Conservation (phyloP, 2,329 filamentous ascomycete species). For the Chaetomium globosum region DNA sequence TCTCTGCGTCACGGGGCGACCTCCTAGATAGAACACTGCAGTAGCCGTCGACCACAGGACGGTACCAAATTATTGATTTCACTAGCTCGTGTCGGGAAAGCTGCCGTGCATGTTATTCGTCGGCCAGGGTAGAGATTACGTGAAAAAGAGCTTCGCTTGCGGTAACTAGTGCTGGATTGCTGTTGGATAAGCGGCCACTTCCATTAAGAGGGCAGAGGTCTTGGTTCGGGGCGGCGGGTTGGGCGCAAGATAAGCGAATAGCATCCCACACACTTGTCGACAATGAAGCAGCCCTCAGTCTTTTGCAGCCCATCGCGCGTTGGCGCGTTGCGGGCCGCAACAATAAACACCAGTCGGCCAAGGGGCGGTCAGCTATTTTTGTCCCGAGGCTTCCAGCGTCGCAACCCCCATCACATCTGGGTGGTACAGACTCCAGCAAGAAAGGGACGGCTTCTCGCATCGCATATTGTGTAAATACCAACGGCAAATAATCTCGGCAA, state of each 20-base stretch:
- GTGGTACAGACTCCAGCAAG: neutral
- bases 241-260: conserved; percentile 1
- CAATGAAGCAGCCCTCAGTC: neutral
- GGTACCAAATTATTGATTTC: neutral
- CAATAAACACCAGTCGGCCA: neutral
- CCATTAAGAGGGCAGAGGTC: neutral
- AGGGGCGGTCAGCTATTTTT: conserved; percentile 6
- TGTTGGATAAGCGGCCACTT: neutral
- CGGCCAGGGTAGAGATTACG: neutral
- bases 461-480: neutral
- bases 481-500: conserved; percentile 17
- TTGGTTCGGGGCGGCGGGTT: neutral
- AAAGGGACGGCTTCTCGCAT: neutral
- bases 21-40: neutral
- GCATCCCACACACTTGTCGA: neutral
- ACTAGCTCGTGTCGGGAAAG: neutral
- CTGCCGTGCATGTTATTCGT: neutral
- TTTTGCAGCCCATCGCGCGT: neutral
- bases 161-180: neutral
- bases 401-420: neutral
- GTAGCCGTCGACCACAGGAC: neutral
- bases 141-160: neutral
- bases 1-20: neutral
- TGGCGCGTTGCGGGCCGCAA: neutral
- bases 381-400: neutral